phyloP scores from a whole-genome alignment of 768 basidiomycete genomes.

The Lyophyllum semitale region DNA sequence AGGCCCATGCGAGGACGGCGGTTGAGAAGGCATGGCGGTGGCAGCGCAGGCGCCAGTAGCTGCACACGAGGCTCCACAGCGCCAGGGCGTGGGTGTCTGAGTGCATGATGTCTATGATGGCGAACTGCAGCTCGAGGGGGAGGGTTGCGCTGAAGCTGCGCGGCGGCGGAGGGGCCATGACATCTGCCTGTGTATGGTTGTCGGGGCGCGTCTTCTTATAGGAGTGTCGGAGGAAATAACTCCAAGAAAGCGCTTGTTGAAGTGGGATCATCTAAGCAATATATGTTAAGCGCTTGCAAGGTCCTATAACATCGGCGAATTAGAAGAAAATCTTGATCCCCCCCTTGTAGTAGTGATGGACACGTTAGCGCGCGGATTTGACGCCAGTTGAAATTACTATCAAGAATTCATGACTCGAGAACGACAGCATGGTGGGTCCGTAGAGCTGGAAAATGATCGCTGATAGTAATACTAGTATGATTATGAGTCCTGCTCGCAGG shows the following conservation, averaged over 20 bases:
- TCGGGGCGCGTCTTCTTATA: too few species aligned
- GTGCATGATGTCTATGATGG: slow-evolving; percentile 22
- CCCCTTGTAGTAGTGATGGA: slow-evolving; percentile 4
- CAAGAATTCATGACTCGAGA: too few species aligned
- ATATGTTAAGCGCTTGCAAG: slow-evolving; percentile 2
- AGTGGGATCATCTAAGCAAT: neutral
- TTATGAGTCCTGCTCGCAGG: too few species aligned
- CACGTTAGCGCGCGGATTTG: neutral
- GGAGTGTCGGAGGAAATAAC: neutral
- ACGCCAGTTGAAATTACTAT: neutral
- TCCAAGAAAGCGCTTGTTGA: neutral
- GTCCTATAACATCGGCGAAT: slow-evolving; percentile 9
- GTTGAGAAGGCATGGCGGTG: slow-evolving; percentile 20
- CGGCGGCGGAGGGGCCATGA: neutral
- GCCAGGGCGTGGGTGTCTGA: slow-evolving; percentile 14
- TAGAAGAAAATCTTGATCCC: neutral
- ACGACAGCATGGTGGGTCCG: too few species aligned
- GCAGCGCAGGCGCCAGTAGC: slow-evolving; percentile 23
- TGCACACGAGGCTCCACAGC: slow-evolving; percentile 20
- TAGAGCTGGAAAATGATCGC: too few species aligned
- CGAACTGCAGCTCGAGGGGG: slow-evolving; percentile 25
- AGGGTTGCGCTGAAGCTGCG: slow-evolving; percentile 2
- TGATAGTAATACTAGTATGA: too few species aligned
- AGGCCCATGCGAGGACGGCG: slow-evolving; percentile 13
- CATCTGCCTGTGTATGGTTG: too few species aligned